Evolutionary conservation across 352 stramenopile species (phyloP).

Genomic region (Pythium coloratum): DNA sequence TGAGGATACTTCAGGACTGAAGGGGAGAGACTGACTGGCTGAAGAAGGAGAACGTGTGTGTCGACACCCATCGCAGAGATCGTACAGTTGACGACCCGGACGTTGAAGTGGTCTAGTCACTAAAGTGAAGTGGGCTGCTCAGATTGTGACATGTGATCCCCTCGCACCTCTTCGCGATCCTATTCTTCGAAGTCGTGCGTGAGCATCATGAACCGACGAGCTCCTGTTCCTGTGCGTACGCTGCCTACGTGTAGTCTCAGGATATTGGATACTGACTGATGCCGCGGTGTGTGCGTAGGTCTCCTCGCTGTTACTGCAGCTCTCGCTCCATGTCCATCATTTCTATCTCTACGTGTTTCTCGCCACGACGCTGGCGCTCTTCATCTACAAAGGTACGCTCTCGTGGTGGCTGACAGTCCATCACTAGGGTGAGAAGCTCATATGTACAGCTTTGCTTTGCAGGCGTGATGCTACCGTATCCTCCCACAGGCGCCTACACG

Average conservation of each 20-base stretch:
- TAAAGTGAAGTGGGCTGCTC: not conserved
- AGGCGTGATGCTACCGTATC: slow-evolving; percentile 53
- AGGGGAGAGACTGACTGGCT: not conserved
- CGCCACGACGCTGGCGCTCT: slow-evolving; percentile 43
- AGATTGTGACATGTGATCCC: not conserved
- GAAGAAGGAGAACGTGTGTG: not conserved
- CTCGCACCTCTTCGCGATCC: not conserved
- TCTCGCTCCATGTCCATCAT: slow-evolving; percentile 71
- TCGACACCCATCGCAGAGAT: slow-evolving; percentile 1
- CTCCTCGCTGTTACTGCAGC: slow-evolving; percentile 56
- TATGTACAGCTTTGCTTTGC: not conserved
- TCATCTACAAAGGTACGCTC: slow-evolving; percentile 68
- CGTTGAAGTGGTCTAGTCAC: slow-evolving; percentile 6
- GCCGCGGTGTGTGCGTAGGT: slow-evolving; percentile 22
- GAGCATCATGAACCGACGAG: slow-evolving; percentile 1
- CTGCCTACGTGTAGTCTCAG: not conserved
- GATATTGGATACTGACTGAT: not conserved
- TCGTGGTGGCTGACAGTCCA: not conserved
- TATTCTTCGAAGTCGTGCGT: not conserved
- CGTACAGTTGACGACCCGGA: not conserved
- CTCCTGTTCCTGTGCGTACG: not conserved
- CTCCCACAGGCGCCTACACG: slow-evolving; percentile 46
- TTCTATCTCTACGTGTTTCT: slow-evolving; percentile 70
- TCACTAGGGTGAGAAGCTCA: no score
- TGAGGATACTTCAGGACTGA: not conserved